A percentile compares a stretch with the other conserved stretches of the same genome.
Conservation (phyloP, 495 filamentous ascomycete genomes). For the Neurospora sp. region DNA sequence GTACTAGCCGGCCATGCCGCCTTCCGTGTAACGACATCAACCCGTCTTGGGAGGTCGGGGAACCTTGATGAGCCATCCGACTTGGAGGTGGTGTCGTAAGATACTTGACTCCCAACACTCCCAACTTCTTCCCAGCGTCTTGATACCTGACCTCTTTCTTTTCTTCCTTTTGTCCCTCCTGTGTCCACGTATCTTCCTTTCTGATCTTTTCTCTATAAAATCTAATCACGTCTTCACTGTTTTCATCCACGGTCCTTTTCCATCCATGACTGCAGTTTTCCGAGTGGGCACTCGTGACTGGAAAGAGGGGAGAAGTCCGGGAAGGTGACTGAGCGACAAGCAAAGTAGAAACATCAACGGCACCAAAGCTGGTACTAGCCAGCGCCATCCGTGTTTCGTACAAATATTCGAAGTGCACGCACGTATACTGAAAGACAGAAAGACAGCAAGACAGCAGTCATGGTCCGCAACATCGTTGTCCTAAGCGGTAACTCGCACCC, state of each 20-base stretch:
- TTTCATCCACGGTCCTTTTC: background rate
- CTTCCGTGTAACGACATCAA: background rate
- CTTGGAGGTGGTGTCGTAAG: background rate
- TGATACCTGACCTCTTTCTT: background rate
- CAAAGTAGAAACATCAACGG: background rate
- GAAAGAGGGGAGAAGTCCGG: background rate
- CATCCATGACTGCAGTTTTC: background rate
- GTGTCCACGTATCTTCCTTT: background rate
- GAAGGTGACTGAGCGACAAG: background rate
- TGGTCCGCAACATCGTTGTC: conserved; percentile 95
- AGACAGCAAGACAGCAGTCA: background rate
- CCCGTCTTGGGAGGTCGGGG: background rate
- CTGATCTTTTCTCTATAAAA: background rate
- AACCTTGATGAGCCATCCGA: background rate
- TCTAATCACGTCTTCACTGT: background rate
- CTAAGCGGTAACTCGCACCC: conserved; percentile 92
- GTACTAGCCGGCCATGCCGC: background rate
- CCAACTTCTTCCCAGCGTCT: background rate
- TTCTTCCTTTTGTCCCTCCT: background rate
- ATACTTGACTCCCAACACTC: background rate
- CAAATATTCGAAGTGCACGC: background rate
- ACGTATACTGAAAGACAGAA: background rate
- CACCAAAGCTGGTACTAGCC: background rate
- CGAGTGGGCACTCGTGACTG: background rate
- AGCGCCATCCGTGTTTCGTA: background rate